Evolutionary conservation across 768 basidiomycete genomes (phyloP).

Genomic region (Calocybe gangraenosa): DNA sequence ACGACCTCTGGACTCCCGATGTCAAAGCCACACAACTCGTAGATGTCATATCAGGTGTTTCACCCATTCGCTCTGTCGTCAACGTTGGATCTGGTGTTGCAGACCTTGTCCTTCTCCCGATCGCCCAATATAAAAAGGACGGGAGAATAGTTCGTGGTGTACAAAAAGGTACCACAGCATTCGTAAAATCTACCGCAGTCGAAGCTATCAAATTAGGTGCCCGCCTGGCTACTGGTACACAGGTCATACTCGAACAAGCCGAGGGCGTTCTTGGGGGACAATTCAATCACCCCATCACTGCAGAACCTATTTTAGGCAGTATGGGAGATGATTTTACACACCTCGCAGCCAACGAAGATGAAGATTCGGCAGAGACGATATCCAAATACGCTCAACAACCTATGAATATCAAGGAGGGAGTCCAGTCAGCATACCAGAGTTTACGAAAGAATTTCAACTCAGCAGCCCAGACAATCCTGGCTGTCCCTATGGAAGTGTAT

Average conservation of each 20-base stretch:
- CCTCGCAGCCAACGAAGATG: slow-evolving; percentile 33
- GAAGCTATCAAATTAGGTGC: slow-evolving; percentile 96
- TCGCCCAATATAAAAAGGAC: slow-evolving; percentile 97
- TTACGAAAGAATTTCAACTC: slow-evolving; percentile 82
- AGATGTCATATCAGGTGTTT: slow-evolving; percentile 94
- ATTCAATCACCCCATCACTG: slow-evolving; percentile 59
- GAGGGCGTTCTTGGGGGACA: slow-evolving; percentile 86
- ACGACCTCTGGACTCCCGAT: slow-evolving; percentile 98
- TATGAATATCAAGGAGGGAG: slow-evolving; percentile 73
- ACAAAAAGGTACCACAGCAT: slow-evolving; percentile 90
- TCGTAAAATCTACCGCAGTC: slow-evolving; percentile 90
- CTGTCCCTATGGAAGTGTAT: slow-evolving; percentile 99
- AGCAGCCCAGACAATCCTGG: slow-evolving; percentile 96
- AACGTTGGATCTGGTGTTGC: slow-evolving; percentile 97
- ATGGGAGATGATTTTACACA: slow-evolving; percentile 29
- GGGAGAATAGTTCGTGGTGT: slow-evolving; percentile 88
- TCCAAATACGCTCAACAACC: slow-evolving; percentile 96
- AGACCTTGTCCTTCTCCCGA: slow-evolving; percentile 91
- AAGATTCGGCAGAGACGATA: slow-evolving; percentile 55
- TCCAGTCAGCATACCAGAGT: slow-evolving; percentile 89
- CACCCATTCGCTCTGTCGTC: slow-evolving; percentile 94
- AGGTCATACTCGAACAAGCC: slow-evolving; percentile 94
- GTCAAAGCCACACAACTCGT: slow-evolving; percentile 98
- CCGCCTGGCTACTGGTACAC: slow-evolving; percentile 91
- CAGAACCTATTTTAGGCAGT: slow-evolving; percentile 58